These are phyloP conservation scores for Acanthamoeba divionensis DNA, from an alignment of 208 protist genomes.

Conservation along the genomic window DNA sequence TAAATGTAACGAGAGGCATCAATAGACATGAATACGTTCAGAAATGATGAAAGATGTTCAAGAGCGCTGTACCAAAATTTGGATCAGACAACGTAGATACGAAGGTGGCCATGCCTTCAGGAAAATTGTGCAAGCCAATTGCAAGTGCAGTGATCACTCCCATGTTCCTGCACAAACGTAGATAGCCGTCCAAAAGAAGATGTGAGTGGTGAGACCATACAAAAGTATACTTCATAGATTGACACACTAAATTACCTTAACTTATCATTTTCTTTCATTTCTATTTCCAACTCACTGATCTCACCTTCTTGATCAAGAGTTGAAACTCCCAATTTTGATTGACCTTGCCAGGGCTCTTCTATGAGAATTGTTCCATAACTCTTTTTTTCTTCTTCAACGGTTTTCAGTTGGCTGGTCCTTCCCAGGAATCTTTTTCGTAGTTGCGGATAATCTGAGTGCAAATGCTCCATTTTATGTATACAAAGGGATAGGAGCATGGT, in stretches of 20 bases:
- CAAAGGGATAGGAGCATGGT: not conserved
- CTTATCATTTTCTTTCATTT: not conserved
- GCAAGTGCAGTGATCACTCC: conserved; percentile 67
- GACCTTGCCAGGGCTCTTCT: not conserved
- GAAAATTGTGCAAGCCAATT: conserved; percentile 71
- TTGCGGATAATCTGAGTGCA: too few species aligned
- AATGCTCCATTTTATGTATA: not conserved
- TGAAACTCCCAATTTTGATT: not conserved
- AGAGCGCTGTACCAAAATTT: not conserved
- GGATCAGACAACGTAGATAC: conserved; percentile 49
- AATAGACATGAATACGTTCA: not conserved
- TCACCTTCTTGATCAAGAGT: not conserved
- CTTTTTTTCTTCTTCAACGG: not conserved
- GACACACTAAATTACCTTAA: not conserved
- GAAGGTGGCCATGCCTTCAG: conserved; percentile 72
- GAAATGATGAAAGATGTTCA: not conserved
- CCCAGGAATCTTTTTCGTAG: too few species aligned
- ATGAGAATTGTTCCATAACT: not conserved
- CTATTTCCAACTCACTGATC: not conserved
- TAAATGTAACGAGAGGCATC: not conserved
- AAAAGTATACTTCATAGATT: not conserved
- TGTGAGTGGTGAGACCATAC: too few species aligned
- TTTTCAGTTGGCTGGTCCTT: not conserved
- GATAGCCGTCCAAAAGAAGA: too few species aligned
- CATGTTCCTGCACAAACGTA: conserved; percentile 58